Conservation (phyloP, 345 rosid genomes). For the Camelina sativa region DNA sequence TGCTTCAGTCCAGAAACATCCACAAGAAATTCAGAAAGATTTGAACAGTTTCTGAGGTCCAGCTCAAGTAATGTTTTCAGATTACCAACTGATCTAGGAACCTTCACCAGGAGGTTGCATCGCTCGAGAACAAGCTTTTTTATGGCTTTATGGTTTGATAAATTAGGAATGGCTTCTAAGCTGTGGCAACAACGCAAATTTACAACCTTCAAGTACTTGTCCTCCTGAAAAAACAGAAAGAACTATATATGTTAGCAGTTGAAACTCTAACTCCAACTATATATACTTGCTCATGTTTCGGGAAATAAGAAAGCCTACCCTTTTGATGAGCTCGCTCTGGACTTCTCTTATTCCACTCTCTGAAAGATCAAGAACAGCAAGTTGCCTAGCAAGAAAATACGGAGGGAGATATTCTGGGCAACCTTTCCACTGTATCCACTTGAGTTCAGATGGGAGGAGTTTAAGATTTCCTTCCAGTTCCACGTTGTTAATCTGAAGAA, state of each 20-base stretch:
- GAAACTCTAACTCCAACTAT: conserved; percentile 6
- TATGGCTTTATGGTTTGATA: conserved; percentile 36
- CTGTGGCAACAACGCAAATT: conserved; percentile 39
- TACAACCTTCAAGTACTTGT: conserved; percentile 36
- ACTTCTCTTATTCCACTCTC: conserved; percentile 53
- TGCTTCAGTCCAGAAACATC: conserved; percentile 42
- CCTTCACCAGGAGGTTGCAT: conserved; percentile 33
- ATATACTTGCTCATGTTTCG: not conserved
- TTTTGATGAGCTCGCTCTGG: conserved; percentile 34
- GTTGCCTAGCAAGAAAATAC: conserved; percentile 45
- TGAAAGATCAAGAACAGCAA: conserved; percentile 80
- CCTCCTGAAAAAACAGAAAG: conserved; percentile 15
- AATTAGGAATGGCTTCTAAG: conserved; percentile 42
- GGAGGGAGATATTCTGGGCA: conserved; percentile 57
- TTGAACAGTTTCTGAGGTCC: conserved; percentile 34
- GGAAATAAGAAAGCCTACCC: conserved; percentile 40
- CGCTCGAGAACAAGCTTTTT: conserved; percentile 38
- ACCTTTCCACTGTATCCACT: conserved; percentile 76
- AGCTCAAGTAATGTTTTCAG: conserved; percentile 27
- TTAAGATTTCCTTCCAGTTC: conserved; percentile 57
- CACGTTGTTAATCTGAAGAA: conserved; percentile 68
- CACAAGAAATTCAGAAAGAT: conserved; percentile 33
- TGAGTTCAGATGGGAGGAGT: conserved; percentile 55
- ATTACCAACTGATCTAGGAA: conserved; percentile 40
- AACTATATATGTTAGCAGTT: not conserved